These are phyloP conservation scores for Chaetomium olivaceum DNA, from an alignment of 2,329 filamentous ascomycete genomes.

Conservation along the genomic window DNA sequence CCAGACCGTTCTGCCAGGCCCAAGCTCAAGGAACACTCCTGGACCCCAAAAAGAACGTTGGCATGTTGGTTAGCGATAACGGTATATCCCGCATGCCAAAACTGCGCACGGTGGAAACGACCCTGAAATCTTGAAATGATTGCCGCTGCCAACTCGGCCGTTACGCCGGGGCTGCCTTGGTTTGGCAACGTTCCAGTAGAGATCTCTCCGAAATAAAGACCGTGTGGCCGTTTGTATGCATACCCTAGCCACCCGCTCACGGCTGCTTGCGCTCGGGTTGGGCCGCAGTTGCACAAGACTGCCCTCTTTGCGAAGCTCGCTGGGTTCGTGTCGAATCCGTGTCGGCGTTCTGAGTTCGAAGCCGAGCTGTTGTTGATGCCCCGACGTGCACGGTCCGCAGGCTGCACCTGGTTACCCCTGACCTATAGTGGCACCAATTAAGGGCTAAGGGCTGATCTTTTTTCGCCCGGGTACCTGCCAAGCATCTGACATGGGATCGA, in stretches of 20 bases:
- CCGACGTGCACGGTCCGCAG: background rate
- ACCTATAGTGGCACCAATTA: constrained; percentile 33
- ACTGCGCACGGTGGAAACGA: background rate
- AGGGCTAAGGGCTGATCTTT: constrained; percentile 24
- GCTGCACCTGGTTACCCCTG: constrained; percentile 22
- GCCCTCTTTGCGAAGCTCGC: background rate
- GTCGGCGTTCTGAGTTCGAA: background rate
- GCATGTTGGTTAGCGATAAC: background rate
- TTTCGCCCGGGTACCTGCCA: constrained; percentile 18
- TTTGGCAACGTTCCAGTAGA: constrained; percentile 15
- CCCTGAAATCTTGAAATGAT: background rate
- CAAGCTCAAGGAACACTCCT: background rate
- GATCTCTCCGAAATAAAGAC: constrained; percentile 21
- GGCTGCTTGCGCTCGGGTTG: constrained; percentile 4
- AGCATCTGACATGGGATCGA: constrained; percentile 30
- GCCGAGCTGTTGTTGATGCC: background rate
- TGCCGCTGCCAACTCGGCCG: constrained; percentile 1
- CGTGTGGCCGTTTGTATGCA: constrained; percentile 3
- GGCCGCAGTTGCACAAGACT: constrained; percentile 4
- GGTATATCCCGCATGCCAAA: background rate
- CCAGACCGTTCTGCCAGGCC: background rate
- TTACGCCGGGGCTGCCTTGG: constrained; percentile 1
- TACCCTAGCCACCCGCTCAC: background rate
- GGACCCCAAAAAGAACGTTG: background rate
- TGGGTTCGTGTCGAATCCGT: background rate